A percentile compares a stretch with the other conserved stretches of the same genome.
Evolutionary conservation across 768 basidiomycete genomes (phyloP).

Genomic region (Lyophyllum semitale): DNA sequence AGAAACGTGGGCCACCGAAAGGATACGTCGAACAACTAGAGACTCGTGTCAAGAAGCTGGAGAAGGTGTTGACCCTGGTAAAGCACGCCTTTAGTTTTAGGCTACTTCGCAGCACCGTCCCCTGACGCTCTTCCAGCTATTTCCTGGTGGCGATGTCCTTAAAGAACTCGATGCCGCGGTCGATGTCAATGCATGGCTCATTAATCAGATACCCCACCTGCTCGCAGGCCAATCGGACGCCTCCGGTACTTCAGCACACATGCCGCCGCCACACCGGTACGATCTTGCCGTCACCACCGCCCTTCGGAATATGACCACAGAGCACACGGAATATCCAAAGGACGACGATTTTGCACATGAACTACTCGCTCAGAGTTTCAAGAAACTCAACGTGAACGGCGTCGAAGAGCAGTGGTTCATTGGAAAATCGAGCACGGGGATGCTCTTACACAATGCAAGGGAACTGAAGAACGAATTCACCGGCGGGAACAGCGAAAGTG

Average conservation of each 20-base stretch:
- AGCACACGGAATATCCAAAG: conserved; percentile 20
- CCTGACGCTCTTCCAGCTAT: conserved; percentile 41
- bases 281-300: conserved; percentile 35
- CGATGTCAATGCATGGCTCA: conserved; percentile 16
- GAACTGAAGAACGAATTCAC: conserved; percentile 60
- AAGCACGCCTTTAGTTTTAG: no score
- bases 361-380: conserved; percentile 7
- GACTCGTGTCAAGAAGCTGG: conserved; percentile 53
- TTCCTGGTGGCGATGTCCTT: conserved; percentile 63
- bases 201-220: not conserved
- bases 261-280: conserved; percentile 7
- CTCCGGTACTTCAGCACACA: not conserved
- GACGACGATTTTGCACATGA: conserved; percentile 39
- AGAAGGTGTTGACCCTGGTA: no score
- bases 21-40: conserved; percentile 65
- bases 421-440: no score
- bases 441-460: conserved; percentile 55
- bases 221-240: no score
- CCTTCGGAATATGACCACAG: conserved; percentile 29
- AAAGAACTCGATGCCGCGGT: conserved; percentile 48
- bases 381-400: conserved; percentile 24
- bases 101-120: not conserved
- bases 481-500: no score
- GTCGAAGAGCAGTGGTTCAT: conserved; percentile 47
- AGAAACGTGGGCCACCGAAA: conserved; percentile 66